Base-by-base conservation (phyloP, 805 yeast genomes). In the Candida boleticola region DNA sequence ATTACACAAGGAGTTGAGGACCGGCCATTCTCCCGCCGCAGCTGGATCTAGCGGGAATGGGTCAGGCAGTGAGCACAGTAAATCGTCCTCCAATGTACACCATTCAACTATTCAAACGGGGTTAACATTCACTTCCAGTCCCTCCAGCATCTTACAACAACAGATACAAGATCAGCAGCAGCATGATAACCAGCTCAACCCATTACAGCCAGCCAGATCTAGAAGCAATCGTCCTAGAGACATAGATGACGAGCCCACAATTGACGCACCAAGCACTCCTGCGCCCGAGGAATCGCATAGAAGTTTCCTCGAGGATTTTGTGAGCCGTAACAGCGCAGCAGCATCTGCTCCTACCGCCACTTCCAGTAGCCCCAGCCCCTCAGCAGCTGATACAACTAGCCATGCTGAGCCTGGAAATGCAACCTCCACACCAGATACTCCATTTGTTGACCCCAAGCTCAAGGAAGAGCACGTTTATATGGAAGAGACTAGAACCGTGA, bases 401-500 rank as follows among this genome's bases (percentile, higher is more conserved):
- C n/a, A n/a, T n/a, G n/a, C n/a, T n/a, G n/a, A n/a, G n/a, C n/a
- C n/a, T n/a, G 30, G 38, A 9, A 14, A 43, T 5, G 53, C 43
- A 29, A 43, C n/a, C 35, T 40, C 46, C 54, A 53, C 47, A 52
- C 61, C 45, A 51, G 29, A 20, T 19, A 11, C 32, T 29, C 30
- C 23, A 4, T 29, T 14, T 22, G 16, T 17, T 9, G 29, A 19
- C n/a, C 35, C 36, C 4, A 21, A 21, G 53, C 31, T 31, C 13
- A 19, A 42, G 14, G 54, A 56, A 19, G 47, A 54, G 29, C 58
- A 53, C 3, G 45, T 85, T 11, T 84, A 76, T 51, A 61, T 81
- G 10, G 95, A 89, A 59, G 96, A 90, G 54, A 75, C 77, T 5
- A 74, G 90, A 23, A 78, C 86, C 3, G 68, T 93, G 6, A 77